Conservation (phyloP, 768 basidiomycete genomes). For the Termitomyces sp. region DNA sequence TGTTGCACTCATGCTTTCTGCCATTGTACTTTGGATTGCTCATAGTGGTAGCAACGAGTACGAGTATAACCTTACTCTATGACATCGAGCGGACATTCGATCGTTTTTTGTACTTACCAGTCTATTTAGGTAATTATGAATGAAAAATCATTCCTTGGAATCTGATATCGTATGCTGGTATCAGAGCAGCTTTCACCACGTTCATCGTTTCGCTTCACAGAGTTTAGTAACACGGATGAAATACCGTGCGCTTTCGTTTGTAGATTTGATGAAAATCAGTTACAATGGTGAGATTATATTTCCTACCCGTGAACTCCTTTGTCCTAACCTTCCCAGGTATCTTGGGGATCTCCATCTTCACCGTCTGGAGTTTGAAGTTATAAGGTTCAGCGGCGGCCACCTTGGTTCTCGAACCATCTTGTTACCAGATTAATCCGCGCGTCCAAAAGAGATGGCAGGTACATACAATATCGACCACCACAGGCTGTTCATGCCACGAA, state of each 20-base stretch:
- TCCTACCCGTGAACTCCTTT: neutral
- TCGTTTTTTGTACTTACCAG: neutral
- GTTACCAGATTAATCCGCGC: neutral
- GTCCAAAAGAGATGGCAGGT: slow-evolving; percentile 2
- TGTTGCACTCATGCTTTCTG: slow-evolving; percentile 78
- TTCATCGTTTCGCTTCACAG: neutral
- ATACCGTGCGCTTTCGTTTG: neutral
- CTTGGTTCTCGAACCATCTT: slow-evolving; percentile 16
- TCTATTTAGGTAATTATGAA: neutral
- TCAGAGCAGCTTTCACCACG: neutral
- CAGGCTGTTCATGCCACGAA: slow-evolving; percentile 23
- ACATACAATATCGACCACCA: slow-evolving; percentile 24
- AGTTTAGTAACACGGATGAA: too few relatives aligned
- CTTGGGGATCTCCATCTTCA: neutral
- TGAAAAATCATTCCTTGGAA: neutral
- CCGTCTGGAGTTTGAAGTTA: neutral
- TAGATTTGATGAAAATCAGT: neutral
- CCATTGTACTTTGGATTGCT: slow-evolving; percentile 88
- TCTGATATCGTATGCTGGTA: neutral
- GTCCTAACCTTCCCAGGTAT: neutral
- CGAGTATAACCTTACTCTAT: slow-evolving; percentile 87
- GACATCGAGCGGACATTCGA: slow-evolving; percentile 5
- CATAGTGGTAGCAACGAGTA: slow-evolving; percentile 86
- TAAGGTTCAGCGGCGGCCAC: neutral
- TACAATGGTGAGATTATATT: neutral